Percentiles rank a stretch among this genome's conserved stretches.
These are phyloP conservation scores for maize (Zea mays) DNA, from an alignment of 176 grass and related monocot species.

Conservation along the genomic window Zm-B73-REFERENCE-NAM-5.0 NC_050104.1:102559001-102559500, in stretches of 20 bases:
- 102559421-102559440: background rate
- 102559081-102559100: constrained; percentile 3
- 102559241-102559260: background rate
- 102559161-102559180: background rate
- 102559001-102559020: background rate
- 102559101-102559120: background rate
- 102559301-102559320: constrained; percentile 16
- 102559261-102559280: background rate
- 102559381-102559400: background rate
- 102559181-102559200: background rate
- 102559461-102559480: constrained; percentile 62
- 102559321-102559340: constrained; percentile 30
- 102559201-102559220: background rate
- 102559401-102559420: background rate
- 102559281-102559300: constrained; percentile 8
- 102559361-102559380: constrained; percentile 38
- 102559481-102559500: constrained; percentile 73
- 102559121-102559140: too few relatives aligned
- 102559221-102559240: background rate
- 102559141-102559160: too few relatives aligned
- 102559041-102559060: background rate
- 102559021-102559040: background rate
- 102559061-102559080: constrained; percentile 30
- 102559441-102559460: constrained; percentile 46
- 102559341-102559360: constrained; percentile 44